These are phyloP conservation scores for Bauhinia variegata DNA, from an alignment of 306 rosid genomes.

Conservation along the genomic window DNA sequence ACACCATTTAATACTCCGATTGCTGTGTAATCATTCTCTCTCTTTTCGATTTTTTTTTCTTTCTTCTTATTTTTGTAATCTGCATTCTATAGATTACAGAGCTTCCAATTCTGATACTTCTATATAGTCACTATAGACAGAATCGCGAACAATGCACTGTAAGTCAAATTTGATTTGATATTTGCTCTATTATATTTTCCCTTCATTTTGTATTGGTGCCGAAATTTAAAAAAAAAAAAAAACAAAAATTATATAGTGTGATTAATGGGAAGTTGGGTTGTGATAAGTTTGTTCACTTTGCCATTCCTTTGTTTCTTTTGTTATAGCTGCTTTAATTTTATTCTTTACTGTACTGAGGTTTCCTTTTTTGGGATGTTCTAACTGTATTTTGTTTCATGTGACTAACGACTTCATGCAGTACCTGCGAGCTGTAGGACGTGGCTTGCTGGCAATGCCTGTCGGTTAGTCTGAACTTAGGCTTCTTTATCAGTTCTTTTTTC, in stretches of 20 bases:
- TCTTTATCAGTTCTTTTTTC: slow-evolving; percentile 6
- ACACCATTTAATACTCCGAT: slow-evolving; percentile 22
- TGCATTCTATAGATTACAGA: slow-evolving; percentile 35
- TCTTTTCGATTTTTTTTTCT: neutral
- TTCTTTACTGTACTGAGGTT: slow-evolving; percentile 4
- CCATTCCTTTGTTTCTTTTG: too few relatives aligned
- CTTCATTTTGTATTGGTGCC: neutral
- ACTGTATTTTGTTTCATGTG: neutral
- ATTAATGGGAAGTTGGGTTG: neutral
- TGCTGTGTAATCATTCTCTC: too few relatives aligned
- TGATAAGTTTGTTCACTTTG: neutral
- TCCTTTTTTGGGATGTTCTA: neutral
- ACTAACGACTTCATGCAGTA: slow-evolving; percentile 48
- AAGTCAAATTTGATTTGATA: neutral
- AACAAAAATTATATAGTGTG: neutral
- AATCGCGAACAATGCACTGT: slow-evolving; percentile 44
- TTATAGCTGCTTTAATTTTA: neutral
- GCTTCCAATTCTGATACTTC: slow-evolving; percentile 45
- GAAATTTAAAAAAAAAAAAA: neutral
- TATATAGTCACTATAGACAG: slow-evolving; percentile 42
- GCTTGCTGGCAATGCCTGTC: slow-evolving; percentile 67
- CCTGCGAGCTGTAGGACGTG: slow-evolving; percentile 75
- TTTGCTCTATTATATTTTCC: neutral
- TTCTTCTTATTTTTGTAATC: slow-evolving; percentile 4
- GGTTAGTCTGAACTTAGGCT: slow-evolving; percentile 58